phyloP scores from a whole-genome alignment of 176 grass and related monocot genomes.

The Luzula sylvatica region DNA sequence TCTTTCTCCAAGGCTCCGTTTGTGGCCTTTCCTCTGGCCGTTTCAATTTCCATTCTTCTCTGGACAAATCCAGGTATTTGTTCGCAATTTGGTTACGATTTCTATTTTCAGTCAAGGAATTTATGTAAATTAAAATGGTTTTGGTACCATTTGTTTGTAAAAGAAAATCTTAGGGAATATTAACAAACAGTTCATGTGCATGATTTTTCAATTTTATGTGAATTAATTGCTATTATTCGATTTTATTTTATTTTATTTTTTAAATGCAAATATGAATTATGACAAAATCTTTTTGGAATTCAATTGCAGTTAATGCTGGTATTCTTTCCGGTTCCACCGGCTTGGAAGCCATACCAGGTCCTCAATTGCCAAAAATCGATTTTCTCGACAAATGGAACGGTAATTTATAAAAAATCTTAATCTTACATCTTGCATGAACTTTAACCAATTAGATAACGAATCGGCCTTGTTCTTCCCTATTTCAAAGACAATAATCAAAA shows the following conservation, averaged over 20 bases:
- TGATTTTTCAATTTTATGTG: no score
- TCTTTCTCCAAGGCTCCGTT: neutral
- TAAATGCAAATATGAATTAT: no score
- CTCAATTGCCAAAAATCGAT: constrained; percentile 61
- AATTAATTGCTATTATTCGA: no score
- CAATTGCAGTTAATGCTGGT: constrained; percentile 71
- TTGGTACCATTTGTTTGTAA: no score
- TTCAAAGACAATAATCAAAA: constrained; percentile 72
- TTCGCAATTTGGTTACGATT: neutral
- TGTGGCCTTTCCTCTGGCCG: constrained; percentile 35
- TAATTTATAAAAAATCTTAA: constrained; percentile 8
- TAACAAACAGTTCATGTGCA: no score
- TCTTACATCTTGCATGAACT: neutral
- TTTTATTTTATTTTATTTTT: neutral
- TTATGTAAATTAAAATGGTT: no score
- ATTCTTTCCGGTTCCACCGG: constrained; percentile 80
- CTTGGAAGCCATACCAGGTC: constrained; percentile 64
- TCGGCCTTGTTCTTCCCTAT: neutral
- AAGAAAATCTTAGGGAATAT: no score
- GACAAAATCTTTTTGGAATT: neutral
- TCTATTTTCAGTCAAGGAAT: neutral
- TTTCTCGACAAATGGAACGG: constrained; percentile 91
- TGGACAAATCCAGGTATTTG: constrained; percentile 55
- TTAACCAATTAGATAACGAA: neutral
- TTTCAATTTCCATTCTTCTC: constrained; percentile 43